These are phyloP conservation scores for Brassica nigra DNA, from an alignment of 345 rosid genomes.

Conservation along the genomic window DNA sequence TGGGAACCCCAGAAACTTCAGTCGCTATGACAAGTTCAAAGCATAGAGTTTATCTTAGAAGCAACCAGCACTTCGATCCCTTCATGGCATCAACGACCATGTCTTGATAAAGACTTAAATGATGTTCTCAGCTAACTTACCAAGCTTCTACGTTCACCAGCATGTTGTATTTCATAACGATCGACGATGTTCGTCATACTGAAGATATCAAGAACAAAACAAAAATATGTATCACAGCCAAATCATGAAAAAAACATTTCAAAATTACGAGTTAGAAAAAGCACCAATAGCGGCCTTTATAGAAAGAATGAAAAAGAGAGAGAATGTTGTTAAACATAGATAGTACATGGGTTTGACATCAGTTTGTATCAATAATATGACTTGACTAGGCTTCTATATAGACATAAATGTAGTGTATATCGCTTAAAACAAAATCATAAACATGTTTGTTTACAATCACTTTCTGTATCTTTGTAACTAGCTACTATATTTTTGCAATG, in stretches of 20 bases:
- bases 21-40: constrained; percentile 3
- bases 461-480: neutral
- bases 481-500: neutral
- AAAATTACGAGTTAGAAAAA: neutral
- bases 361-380: neutral
- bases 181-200: constrained; percentile 31
- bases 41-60: neutral
- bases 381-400: neutral
- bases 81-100: neutral
- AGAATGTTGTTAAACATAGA: neutral
- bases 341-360: neutral
- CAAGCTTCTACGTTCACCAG: constrained; percentile 19
- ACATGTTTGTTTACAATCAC: neutral
- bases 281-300: neutral
- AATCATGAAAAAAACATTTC: neutral
- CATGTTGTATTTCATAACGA: constrained; percentile 29
- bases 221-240: constrained; percentile 1
- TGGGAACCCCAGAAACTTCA: neutral
- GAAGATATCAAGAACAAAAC: constrained; percentile 16
- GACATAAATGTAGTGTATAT: neutral
- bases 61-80: neutral
- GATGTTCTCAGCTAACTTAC: constrained; percentile 36
- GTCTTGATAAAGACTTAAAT: neutral
- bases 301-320: neutral
- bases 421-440: neutral